Evolutionary conservation across 441 rosid genomes (phyloP).

Genomic region (Euphorbia corollata): DNA sequence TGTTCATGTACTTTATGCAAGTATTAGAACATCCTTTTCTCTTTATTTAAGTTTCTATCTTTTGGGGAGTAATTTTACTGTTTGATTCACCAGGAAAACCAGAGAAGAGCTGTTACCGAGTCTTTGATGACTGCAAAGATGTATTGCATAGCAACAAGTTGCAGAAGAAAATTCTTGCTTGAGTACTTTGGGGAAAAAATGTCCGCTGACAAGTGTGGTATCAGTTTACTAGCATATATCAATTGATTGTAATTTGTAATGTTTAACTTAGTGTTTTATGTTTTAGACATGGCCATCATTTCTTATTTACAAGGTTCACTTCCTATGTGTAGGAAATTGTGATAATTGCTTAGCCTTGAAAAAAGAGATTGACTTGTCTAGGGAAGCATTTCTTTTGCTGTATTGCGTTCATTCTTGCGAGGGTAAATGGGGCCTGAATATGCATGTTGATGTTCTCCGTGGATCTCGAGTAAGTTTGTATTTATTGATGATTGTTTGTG

Average conservation of each 20-base stretch:
- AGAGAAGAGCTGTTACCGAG: constrained; percentile 35
- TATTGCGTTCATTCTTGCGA: constrained; percentile 34
- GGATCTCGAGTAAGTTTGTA: constrained; percentile 43
- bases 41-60: background rate
- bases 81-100: constrained; percentile 31
- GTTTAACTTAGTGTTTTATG: background rate
- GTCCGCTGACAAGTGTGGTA: constrained; percentile 40
- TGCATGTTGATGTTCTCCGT: constrained; percentile 45
- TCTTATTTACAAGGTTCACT: constrained; percentile 7
- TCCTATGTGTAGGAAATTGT: constrained; percentile 39
- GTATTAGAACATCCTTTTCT: background rate
- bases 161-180: constrained; percentile 51
- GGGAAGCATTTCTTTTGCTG: constrained; percentile 41
- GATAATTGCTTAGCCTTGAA: constrained; percentile 37
- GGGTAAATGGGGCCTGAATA: constrained; percentile 45
- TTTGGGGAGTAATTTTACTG: constrained; percentile 7
- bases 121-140: constrained; percentile 38
- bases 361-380: constrained; percentile 37
- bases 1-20: constrained; percentile 6
- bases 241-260: background rate
- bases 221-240: constrained; percentile 6
- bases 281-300: background rate
- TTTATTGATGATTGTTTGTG: constrained; percentile 2
- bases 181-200: constrained; percentile 37
- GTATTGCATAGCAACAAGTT: constrained; percentile 34